Percentiles rank a stretch among this genome's conserved stretches.
Evolutionary conservation across 2,329 filamentous ascomycete genomes (phyloP).

Genomic region (Phaeosphaeriaceae sp.): DNA sequence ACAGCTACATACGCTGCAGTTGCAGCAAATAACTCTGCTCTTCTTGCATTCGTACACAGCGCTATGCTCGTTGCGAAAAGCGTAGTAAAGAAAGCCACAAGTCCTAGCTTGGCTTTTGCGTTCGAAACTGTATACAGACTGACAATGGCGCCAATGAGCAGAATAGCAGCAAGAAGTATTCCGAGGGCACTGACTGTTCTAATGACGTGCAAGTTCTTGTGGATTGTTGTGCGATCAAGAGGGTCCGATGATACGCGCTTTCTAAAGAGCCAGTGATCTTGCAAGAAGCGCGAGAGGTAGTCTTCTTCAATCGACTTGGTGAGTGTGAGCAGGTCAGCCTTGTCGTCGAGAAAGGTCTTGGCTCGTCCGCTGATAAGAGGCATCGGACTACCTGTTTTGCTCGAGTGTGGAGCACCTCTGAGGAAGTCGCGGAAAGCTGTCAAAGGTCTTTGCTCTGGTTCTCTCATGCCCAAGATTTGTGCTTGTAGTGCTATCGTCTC

Average conservation of each 20-base stretch:
- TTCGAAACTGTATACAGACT: conserved; percentile 21
- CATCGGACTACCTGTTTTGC: not conserved
- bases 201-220: conserved; percentile 15
- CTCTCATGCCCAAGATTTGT: conserved; percentile 1
- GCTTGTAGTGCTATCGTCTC: not conserved
- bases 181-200: conserved; percentile 13
- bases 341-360: conserved; percentile 6
- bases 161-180: conserved; percentile 20
- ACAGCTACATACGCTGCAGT: conserved; percentile 8
- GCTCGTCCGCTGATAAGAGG: conserved; percentile 9
- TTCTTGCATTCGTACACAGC: conserved; percentile 25
- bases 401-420: not conserved
- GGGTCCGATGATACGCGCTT: conserved; percentile 6
- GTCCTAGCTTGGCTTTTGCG: conserved; percentile 20
- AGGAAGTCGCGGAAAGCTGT: conserved; percentile 7
- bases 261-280: conserved; percentile 17
- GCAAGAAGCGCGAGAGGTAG: conserved; percentile 18
- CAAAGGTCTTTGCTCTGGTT: conserved; percentile 1
- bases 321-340: conserved; percentile 6
- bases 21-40: conserved; percentile 23
- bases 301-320: conserved; percentile 9
- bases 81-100: conserved; percentile 28
- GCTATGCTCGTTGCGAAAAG: conserved; percentile 31
- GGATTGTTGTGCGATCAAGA: conserved; percentile 12
- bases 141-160: conserved; percentile 32